Conservation (phyloP, 2,329 filamentous ascomycete species). For the Aspergillus quadrilineatus region DNA sequence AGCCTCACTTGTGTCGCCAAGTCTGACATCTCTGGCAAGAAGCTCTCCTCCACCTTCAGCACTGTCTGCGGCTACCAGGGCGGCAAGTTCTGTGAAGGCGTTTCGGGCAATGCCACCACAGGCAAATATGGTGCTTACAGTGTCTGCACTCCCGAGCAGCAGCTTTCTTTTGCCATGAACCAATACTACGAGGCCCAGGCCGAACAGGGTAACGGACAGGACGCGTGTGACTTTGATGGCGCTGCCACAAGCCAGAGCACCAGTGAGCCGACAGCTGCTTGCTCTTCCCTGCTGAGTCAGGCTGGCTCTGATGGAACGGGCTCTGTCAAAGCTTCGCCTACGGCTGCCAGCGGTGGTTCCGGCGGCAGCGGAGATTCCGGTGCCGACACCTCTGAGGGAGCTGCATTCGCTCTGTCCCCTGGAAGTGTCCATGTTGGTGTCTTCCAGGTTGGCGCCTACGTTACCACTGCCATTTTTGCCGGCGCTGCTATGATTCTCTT, state of each 20-base stretch:
- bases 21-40: slow-evolving; percentile 53
- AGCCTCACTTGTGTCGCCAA: slow-evolving; percentile 68
- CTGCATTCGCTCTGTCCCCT: slow-evolving; percentile 27
- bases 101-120: slow-evolving; percentile 39
- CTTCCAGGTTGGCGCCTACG: slow-evolving; percentile 39
- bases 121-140: slow-evolving; percentile 47
- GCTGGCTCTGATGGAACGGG: slow-evolving; percentile 41
- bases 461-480: slow-evolving; percentile 39
- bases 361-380: slow-evolving; percentile 3
- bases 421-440: slow-evolving; percentile 34
- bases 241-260: slow-evolving; percentile 38
- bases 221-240: slow-evolving; percentile 45
- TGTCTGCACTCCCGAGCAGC: slow-evolving; percentile 42
- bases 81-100: slow-evolving; percentile 37
- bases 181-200: slow-evolving; percentile 44
- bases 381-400: slow-evolving; percentile 25
- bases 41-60: slow-evolving; percentile 68
- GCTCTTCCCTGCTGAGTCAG: slow-evolving; percentile 36
- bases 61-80: slow-evolving; percentile 40
- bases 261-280: slow-evolving; percentile 33
- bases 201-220: slow-evolving; percentile 36
- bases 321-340: slow-evolving; percentile 36
- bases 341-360: slow-evolving; percentile 19
- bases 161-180: slow-evolving; percentile 46
- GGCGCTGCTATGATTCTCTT: slow-evolving; percentile 46